Evolutionary conservation across 306 rosid species (phyloP).

Genomic region (Cicer cuneatum): DNA sequence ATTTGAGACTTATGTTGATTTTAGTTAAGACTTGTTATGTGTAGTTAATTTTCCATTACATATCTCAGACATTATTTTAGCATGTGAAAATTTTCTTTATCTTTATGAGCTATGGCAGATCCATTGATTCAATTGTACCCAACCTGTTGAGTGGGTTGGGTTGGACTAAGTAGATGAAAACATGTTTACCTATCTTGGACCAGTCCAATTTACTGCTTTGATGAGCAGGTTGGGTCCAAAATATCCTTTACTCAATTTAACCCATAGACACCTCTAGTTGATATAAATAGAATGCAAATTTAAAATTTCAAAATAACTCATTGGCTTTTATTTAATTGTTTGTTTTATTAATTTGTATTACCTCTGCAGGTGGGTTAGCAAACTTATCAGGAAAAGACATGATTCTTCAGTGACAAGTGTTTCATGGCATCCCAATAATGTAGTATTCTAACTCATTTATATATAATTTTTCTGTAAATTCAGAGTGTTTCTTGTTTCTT

Average conservation of each 20-base stretch:
- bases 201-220: slow-evolving; percentile 12
- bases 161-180: slow-evolving; percentile 15
- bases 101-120: not conserved
- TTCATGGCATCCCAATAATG: slow-evolving; percentile 98
- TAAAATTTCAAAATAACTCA: slow-evolving; percentile 6
- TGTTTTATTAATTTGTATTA: slow-evolving; percentile 21
- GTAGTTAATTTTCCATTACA: slow-evolving; percentile 28
- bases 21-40: slow-evolving; percentile 8
- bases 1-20: slow-evolving; percentile 11
- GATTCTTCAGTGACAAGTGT: slow-evolving; percentile 93
- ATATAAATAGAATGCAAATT: slow-evolving; percentile 14
- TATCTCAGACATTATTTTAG: slow-evolving; percentile 12
- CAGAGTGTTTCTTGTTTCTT: slow-evolving; percentile 7
- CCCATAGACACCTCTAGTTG: slow-evolving; percentile 3
- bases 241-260: not conserved
- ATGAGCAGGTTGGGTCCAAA: slow-evolving; percentile 16
- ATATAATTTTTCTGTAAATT: not conserved
- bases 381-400: slow-evolving; percentile 89
- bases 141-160: not conserved
- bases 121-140: slow-evolving; percentile 14
- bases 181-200: slow-evolving; percentile 1
- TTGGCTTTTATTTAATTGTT: slow-evolving; percentile 17
- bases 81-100: not conserved
- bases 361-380: slow-evolving; percentile 96
- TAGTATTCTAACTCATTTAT: slow-evolving; percentile 46